Evolutionary conservation across 139 green algal species (phyloP), one percentile per base, ranked within the genome.

Genomic region (Zygnema cylindricum): DNA sequence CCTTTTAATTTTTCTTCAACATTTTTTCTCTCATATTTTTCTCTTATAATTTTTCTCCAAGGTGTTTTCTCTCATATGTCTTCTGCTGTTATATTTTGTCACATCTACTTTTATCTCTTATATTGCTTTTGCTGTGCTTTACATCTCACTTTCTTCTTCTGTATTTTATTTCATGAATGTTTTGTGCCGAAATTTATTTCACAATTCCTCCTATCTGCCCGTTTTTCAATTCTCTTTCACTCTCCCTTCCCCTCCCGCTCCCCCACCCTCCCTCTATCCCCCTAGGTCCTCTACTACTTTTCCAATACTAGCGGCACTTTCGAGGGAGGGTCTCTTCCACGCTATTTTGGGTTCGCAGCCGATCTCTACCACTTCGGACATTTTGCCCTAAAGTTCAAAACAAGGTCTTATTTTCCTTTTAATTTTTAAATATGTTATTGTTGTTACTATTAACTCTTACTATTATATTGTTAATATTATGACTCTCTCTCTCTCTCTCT

Each of bases 361-460:
- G 82, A 87, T 55, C 43, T 87, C 0, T 87, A 87, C 55, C 82
- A 87, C 42, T 87, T 87, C 32, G 82, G 82, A 1, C 82, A 87
- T 16, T 87, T 87, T 35, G 82, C 82, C 1, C 82, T 87, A 69
- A 87, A 87, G 43, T 83, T 87, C 55, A 81, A 81, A 81, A 87
- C 82, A 43, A 81, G 82, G 82, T 87, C 41, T 43, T 79, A 55
- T 11, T 79, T 11, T 41, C 7, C 3, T 43, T 16, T 43, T 79
- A 11, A 79, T 16, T 41, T 41, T 43, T 7, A 43, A 73, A n/a
- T 73, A n/a, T n/a, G 30, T 73, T 30, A n/a, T 36, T 73, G 57
- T n/a, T n/a, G n/a, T n/a, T n/a, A n/a, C n/a, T n/a, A n/a, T n/a
- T n/a, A n/a, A n/a, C n/a, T n/a, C n/a, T n/a, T n/a, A n/a, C n/a